Evolutionary conservation across 805 yeast species (phyloP).

Genomic region (Metschnikowia henanensis): DNA sequence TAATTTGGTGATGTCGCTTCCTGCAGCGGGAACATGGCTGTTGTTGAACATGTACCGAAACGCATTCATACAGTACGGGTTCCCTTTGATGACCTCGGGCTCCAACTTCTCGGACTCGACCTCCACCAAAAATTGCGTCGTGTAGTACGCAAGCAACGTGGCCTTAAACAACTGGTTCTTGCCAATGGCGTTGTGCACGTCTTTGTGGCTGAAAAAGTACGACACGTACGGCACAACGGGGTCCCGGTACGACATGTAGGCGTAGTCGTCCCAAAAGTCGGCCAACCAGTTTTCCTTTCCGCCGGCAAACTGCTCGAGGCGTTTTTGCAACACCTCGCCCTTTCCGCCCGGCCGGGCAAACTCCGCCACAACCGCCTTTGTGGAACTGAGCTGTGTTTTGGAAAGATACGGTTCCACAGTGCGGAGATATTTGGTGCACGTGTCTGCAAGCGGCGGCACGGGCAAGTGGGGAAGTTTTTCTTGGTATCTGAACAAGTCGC

Average conservation of each 20-base stretch:
- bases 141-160: conserved; percentile 66
- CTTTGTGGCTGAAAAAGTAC: conserved; percentile 84
- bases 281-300: conserved; percentile 85
- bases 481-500: conserved; percentile 73
- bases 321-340: conserved; percentile 67
- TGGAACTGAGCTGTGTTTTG: conserved; percentile 46
- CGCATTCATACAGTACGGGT: conserved; percentile 94
- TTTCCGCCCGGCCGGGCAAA: conserved; percentile 62
- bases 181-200: conserved; percentile 56
- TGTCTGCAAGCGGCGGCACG: conserved; percentile 76
- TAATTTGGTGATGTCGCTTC: conserved; percentile 60
- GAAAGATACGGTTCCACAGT: conserved; percentile 70
- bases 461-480: conserved; percentile 78
- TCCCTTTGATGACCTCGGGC: conserved; percentile 74
- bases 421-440: conserved; percentile 66
- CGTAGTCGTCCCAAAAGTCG: conserved; percentile 92
- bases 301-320: conserved; percentile 57
- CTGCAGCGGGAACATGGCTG: conserved; percentile 70
- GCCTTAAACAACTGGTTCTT: conserved; percentile 71
- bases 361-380: conserved; percentile 61
- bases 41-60: conserved; percentile 90
- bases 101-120: conserved; percentile 73
- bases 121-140: conserved; percentile 63
- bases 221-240: conserved; percentile 95
- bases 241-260: conserved; percentile 87